phyloP scores from a whole-genome alignment of 148 eudicot species.

The Vaccinium corymbosum region DNA sequence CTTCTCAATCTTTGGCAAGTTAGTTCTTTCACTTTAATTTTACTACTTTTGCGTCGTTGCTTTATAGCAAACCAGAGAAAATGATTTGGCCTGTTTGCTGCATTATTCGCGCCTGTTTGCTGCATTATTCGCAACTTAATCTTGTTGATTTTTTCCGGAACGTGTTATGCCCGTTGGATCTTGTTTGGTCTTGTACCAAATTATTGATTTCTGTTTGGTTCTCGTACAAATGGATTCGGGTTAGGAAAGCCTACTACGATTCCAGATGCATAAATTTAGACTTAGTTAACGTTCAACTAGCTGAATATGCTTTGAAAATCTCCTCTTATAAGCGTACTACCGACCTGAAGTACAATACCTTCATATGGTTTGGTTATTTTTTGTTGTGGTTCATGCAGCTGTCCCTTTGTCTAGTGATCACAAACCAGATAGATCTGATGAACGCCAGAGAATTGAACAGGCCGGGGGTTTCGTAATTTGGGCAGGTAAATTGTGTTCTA shows the following conservation, averaged over 20 bases:
- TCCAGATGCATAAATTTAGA: too few relatives aligned
- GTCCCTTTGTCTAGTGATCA: constrained; percentile 68
- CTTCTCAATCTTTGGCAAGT: not conserved
- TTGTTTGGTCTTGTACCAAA: constrained; percentile 3
- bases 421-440: constrained; percentile 79
- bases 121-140: not conserved
- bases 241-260: not conserved
- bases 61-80: not conserved
- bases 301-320: not conserved
- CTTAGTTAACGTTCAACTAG: not conserved
- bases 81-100: not conserved
- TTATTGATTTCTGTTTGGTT: not conserved
- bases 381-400: constrained; percentile 40
- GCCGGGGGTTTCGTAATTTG: constrained; percentile 78
- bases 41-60: too few relatives aligned
- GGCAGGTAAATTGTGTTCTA: constrained; percentile 45
- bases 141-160: too few relatives aligned
- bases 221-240: not conserved
- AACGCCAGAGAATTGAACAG: constrained; percentile 70
- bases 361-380: not conserved
- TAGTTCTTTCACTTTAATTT: too few relatives aligned
- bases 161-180: not conserved
- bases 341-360: not conserved
- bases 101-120: not conserved
- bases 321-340: not conserved